Evolutionary conservation across 2,329 filamentous ascomycete genomes (phyloP), one percentile per base, ranked within the genome.

Genomic region (Sphaceloma murrayae): DNA sequence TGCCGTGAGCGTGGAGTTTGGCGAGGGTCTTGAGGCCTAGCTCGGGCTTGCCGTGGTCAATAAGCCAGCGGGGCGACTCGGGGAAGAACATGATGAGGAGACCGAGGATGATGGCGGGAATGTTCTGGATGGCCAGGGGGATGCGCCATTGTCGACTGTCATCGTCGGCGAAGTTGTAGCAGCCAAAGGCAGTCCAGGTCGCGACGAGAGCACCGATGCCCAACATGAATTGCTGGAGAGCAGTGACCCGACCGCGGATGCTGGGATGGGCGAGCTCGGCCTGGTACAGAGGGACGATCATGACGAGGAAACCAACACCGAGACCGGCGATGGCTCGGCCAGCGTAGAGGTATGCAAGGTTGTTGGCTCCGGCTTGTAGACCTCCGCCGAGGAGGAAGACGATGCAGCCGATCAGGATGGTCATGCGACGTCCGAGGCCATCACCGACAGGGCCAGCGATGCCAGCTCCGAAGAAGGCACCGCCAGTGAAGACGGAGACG

Each of bases 151-250:
- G 75, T 8, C 66, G 67, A 52, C 64, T 59, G 53, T 72, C 65
- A 40, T 55, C 60, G 1, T 62, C 55, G 1, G 60, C 52, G 48
- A 77, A 73, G 11, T 69, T 67, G 50, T 74, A 74, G 3, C 68
- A 70, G 2, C 63, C 84, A 49, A 79, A 89, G 0, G 77, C 78
- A 36, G 83, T 76, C 82, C 83, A 87, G 0, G 77, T 72, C 0
- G 85, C 84, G 11, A 78, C 64, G 1, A 91, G 71, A 11, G 82
- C 68, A 46, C 85, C 85, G 19, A 89, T 74, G 1, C 83, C 84
- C 42, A 89, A 13, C 82, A 88, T 88, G 57, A 88, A 87, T 54
- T 88, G 84, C 59, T 88, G 84, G 3, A 89, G 67, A 21, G 77
- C 74, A 0, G 82, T 87, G 22, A 91, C 73, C 50, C 78, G 69